Evolutionary conservation across 2,329 filamentous ascomycete genomes (phyloP), one percentile per base, ranked within the genome.

Genomic region (Exophiala xenobiotica): DNA sequence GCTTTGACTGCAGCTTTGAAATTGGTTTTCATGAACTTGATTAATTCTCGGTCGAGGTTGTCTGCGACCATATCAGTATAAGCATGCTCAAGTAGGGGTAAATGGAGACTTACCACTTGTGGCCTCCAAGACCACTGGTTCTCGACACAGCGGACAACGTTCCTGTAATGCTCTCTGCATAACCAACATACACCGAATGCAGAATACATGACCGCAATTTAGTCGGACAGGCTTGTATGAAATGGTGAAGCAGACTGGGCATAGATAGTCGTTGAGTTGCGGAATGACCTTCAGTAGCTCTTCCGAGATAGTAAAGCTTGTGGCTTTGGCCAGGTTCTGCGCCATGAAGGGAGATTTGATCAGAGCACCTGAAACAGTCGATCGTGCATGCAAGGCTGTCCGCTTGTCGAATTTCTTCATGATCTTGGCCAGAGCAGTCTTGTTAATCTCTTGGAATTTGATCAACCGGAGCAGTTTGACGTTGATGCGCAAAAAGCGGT

Each of bases 391-490:
- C 16, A 95, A 74, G 1, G 86, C 82, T 1, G 90, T 95, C 52
- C 83, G 81, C 69, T 95, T 95, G 70, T 93, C 88, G 65, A 95
- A 95, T 70, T 92, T 95, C 68, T 95, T 95, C 46, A 95, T 71
- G 45, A 95, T 95, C 68, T 95, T 95, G 26, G 74, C 75, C 62
- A 93, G 82, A 1, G 90, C 90, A 23, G 79, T 79, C 58, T 82
- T 81, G 63, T 95, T 95, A 58, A 95, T 83, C 65, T 93, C 89
- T 63, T 91, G 88, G 61, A 95, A 95, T 53, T 85, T 84, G 58
- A 95, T 76, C 45, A 87, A 86, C 55, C 85, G 85, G n/a, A 95
- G 75, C n/a, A 95, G 77, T 46, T 81, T 78, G 19, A 81, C 74
- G 65, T 95, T 95, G 61, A 95, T 77, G 41, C 78, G 73, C 54